phyloP scores from a whole-genome alignment of 1,284 basidiomycete genomes.

The Trichosporon sp. region DNA sequence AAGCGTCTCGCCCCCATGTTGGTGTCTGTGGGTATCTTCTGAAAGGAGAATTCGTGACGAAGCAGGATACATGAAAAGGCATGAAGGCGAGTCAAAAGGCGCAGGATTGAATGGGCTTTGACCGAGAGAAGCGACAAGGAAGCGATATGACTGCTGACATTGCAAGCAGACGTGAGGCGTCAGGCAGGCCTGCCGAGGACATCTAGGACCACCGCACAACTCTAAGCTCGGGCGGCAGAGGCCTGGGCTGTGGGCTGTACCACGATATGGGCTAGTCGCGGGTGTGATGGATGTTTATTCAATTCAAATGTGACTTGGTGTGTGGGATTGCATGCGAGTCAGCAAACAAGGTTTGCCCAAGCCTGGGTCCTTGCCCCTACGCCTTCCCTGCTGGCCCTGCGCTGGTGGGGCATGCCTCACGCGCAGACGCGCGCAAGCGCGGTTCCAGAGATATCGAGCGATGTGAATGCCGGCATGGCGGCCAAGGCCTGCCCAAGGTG shows the following conservation, averaged over 20 bases:
- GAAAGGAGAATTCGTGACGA: neutral
- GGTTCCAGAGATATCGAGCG: neutral
- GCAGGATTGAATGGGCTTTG: neutral
- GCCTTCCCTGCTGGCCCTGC: neutral
- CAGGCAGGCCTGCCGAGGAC: neutral
- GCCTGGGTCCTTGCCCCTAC: neutral
- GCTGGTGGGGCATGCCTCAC: neutral
- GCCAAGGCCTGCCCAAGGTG: neutral
- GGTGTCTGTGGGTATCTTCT: neutral
- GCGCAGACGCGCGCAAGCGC: neutral
- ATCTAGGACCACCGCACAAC: too few relatives aligned
- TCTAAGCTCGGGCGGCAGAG: neutral
- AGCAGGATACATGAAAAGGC: neutral
- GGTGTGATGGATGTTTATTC: neutral
- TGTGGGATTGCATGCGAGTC: neutral
- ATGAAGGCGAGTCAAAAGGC: neutral
- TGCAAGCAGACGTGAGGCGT: neutral
- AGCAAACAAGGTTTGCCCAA: constrained; percentile 4
- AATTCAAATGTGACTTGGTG: constrained; percentile 4
- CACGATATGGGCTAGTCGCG: neutral
- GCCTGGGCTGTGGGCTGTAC: neutral
- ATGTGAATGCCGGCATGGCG: neutral
- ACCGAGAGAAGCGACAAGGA: neutral
- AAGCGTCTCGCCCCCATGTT: neutral
- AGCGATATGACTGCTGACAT: neutral